phyloP scores from a whole-genome alignment of 345 rosid genomes.

The Hypericum androsaemum region DNA sequence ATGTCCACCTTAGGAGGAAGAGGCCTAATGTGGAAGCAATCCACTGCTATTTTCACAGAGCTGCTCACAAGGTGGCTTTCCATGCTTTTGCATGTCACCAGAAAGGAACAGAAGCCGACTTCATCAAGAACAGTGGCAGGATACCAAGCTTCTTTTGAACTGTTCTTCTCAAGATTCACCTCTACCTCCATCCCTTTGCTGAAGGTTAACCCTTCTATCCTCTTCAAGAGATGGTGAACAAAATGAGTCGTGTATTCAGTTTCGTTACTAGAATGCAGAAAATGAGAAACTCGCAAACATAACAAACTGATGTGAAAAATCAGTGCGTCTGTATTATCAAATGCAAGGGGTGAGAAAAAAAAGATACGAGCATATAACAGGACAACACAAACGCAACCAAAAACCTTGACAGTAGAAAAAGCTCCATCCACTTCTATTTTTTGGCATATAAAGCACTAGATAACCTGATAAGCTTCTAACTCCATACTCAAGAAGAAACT shows the following conservation, averaged over 20 bases:
- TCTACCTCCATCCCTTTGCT: constrained; percentile 10
- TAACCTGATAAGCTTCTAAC: too few relatives aligned
- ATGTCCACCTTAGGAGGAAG: constrained; percentile 6
- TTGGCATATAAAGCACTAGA: too few relatives aligned
- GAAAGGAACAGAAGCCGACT: constrained; percentile 11
- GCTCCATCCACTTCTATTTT: too few relatives aligned
- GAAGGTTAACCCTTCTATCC: constrained; percentile 9
- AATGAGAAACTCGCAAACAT: too few relatives aligned
- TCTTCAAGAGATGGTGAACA: constrained; percentile 1
- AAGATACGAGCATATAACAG: too few relatives aligned
- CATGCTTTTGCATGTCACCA: constrained; percentile 1
- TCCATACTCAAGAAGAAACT: too few relatives aligned
- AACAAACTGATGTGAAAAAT: too few relatives aligned
- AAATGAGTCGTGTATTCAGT: background rate
- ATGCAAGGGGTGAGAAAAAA: too few relatives aligned
- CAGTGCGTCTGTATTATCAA: too few relatives aligned
- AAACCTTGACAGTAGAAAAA: too few relatives aligned
- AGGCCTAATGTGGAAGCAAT: constrained; percentile 12
- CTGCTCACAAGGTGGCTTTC: background rate
- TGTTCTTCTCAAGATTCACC: constrained; percentile 2
- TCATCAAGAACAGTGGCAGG: constrained; percentile 8
- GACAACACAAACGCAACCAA: too few relatives aligned
- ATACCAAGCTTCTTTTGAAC: constrained; percentile 2
- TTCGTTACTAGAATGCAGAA: too few relatives aligned
- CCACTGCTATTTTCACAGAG: background rate